These are phyloP conservation scores for Discostella pseudostelligera DNA, from an alignment of 108 stramenopile species.

Conservation along the genomic window DNA sequence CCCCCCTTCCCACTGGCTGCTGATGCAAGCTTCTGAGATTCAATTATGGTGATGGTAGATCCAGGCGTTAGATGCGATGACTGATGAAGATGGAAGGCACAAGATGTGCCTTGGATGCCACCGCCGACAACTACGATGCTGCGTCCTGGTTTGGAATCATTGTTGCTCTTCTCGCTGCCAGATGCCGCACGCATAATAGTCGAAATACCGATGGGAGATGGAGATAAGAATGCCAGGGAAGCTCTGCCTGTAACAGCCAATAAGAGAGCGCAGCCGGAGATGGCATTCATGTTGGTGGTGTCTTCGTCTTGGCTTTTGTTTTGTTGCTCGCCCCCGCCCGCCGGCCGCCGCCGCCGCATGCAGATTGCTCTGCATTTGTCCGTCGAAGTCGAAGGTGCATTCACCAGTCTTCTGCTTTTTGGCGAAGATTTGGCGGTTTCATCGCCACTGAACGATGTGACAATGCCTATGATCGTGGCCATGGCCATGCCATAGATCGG, in stretches of 20 bases:
- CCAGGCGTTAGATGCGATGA: slow-evolving; percentile 23
- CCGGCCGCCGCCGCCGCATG: too few relatives aligned
- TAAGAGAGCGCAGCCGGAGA: background rate
- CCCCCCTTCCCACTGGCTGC: slow-evolving; percentile 91
- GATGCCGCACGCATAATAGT: slow-evolving; percentile 12
- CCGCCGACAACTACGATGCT: slow-evolving; percentile 79
- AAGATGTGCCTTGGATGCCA: slow-evolving; percentile 79
- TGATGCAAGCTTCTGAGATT: slow-evolving; percentile 65
- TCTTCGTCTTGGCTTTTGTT: too few relatives aligned
- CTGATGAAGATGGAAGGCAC: slow-evolving; percentile 60
- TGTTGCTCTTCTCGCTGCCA: slow-evolving; percentile 34
- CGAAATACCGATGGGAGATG: background rate
- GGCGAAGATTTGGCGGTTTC: too few relatives aligned
- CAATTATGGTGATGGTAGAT: slow-evolving; percentile 65
- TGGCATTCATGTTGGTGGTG: background rate
- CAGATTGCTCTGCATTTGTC: too few relatives aligned
- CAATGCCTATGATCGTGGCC: too few relatives aligned
- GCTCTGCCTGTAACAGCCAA: background rate
- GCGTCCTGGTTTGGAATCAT: slow-evolving; percentile 5
- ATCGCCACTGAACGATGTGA: too few relatives aligned
- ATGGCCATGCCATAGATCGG: too few relatives aligned
- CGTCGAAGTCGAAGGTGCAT: too few relatives aligned
- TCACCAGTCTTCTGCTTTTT: too few relatives aligned
- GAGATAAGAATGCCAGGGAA: slow-evolving; percentile 1
- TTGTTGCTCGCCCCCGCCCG: too few relatives aligned